These are phyloP conservation scores for Amauroascus niger DNA, from an alignment of 2,329 filamentous ascomycete genomes.

Conservation along the genomic window DNA sequence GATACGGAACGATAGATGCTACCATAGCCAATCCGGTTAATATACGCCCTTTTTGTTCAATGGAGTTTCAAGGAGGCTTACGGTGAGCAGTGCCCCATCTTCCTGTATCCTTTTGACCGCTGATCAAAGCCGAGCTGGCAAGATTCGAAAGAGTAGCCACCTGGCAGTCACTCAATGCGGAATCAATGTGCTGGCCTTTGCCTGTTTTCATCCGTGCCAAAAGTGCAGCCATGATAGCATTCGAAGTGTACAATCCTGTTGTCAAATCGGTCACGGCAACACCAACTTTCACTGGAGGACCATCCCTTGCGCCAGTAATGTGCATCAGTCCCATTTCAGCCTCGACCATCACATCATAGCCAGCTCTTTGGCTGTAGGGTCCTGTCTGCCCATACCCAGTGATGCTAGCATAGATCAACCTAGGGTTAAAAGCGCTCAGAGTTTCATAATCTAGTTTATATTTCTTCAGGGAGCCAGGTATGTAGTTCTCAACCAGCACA, in stretches of 20 bases:
- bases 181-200: conserved; percentile 83
- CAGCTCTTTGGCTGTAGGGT: conserved; percentile 74
- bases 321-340: conserved; percentile 98
- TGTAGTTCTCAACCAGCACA: conserved; percentile 92
- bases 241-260: conserved; percentile 88
- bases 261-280: conserved; percentile 95
- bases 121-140: conserved; percentile 81
- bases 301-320: conserved; percentile 81
- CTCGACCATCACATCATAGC: conserved; percentile 99
- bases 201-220: conserved; percentile 65
- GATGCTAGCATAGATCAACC: conserved; percentile 86
- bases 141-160: conserved; percentile 92
- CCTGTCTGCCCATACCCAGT: conserved; percentile 96
- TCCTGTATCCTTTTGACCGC: conserved; percentile 74
- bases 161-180: conserved; percentile 85
- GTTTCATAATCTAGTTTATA: conserved; percentile 84
- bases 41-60: conserved; percentile 7
- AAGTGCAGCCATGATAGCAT: conserved; percentile 88
- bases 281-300: conserved; percentile 90
- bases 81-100: conserved; percentile 96
- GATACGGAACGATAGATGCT: conserved; percentile 97
- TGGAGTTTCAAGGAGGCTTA: conserved; percentile 33
- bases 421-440: conserved; percentile 69
- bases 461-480: conserved; percentile 80
- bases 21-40: conserved; percentile 19